Conservation (phyloP, 768 basidiomycete species). For the Tulasnella sp. region DNA sequence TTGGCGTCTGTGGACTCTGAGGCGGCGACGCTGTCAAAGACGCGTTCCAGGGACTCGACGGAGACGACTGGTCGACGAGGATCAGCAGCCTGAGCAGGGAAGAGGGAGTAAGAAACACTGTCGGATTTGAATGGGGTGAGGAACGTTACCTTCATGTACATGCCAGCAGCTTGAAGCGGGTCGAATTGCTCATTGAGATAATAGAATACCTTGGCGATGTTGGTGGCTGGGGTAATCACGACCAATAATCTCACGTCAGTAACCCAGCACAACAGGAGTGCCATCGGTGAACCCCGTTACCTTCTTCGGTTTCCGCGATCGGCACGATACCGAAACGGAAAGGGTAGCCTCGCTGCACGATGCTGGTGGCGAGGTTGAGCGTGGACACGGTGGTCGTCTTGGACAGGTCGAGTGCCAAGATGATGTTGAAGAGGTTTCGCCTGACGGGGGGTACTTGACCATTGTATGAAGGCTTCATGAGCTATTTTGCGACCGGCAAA, state of each 20-base stretch:
- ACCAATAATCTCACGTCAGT: neutral
- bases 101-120: neutral
- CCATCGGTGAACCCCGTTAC: constrained; percentile 33
- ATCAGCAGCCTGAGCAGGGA: constrained; percentile 30
- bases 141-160: constrained; percentile 50
- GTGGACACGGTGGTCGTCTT: constrained; percentile 56
- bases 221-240: constrained; percentile 32
- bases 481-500: constrained; percentile 41
- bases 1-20: constrained; percentile 19
- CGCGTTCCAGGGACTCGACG: constrained; percentile 5
- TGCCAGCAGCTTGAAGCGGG: constrained; percentile 55
- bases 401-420: constrained; percentile 79
- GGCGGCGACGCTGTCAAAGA: constrained; percentile 33
- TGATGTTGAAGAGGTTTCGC: constrained; percentile 76
- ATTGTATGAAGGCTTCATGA: constrained; percentile 73
- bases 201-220: constrained; percentile 70
- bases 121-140: neutral
- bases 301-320: constrained; percentile 50
- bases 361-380: constrained; percentile 45
- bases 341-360: constrained; percentile 64
- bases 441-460: constrained; percentile 72
- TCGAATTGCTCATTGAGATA: constrained; percentile 64
- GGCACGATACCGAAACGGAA: constrained; percentile 87
- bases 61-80: constrained; percentile 33
- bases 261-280: neutral